These are phyloP conservation scores for Mycotypha africana DNA, from an alignment of 371 early-diverging fungal genomes.

Conservation along the genomic window DNA sequence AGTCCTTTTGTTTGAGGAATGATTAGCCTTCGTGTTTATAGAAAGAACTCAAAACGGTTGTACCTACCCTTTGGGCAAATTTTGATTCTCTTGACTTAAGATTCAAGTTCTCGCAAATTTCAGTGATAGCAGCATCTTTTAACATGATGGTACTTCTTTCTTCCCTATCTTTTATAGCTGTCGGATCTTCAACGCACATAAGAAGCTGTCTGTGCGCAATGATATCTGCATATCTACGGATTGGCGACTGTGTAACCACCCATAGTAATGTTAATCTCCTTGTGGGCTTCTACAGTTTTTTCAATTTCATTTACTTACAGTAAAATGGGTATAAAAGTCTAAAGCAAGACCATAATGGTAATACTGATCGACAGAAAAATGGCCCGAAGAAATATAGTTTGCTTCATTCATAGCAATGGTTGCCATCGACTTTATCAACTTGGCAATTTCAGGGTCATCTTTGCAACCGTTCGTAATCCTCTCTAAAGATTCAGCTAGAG, in stretches of 20 bases:
- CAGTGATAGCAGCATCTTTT: conserved; percentile 40
- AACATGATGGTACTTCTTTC: conserved; percentile 22
- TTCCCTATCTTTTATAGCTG: conserved; percentile 11
- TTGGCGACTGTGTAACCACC: conserved; percentile 85
- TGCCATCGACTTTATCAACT: conserved; percentile 68
- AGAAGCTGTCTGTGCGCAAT: conserved; percentile 89
- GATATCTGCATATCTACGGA: conserved; percentile 97
- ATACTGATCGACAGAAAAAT: conserved; percentile 40
- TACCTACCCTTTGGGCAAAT: conserved; percentile 56
- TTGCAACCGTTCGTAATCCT: conserved; percentile 24
- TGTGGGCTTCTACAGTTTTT: too few species aligned
- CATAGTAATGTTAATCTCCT: too few species aligned
- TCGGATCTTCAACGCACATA: conserved; percentile 33
- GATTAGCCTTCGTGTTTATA: too few species aligned
- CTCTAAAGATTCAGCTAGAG: conserved; percentile 58
- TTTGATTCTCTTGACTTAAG: conserved; percentile 70
- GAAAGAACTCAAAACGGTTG: neutral
- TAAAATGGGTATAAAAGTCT: conserved; percentile 92
- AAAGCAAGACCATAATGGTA: conserved; percentile 87
- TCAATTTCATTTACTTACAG: conserved; percentile 33
- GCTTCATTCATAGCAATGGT: conserved; percentile 79
- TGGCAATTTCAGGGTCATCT: conserved; percentile 51
- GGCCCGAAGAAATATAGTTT: conserved; percentile 57
- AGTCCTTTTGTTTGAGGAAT: too few species aligned
- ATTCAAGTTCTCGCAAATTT: conserved; percentile 58